Evolutionary conservation across 345 rosid species (phyloP).

Genomic region (Eucalyptus tenuipes): DNA sequence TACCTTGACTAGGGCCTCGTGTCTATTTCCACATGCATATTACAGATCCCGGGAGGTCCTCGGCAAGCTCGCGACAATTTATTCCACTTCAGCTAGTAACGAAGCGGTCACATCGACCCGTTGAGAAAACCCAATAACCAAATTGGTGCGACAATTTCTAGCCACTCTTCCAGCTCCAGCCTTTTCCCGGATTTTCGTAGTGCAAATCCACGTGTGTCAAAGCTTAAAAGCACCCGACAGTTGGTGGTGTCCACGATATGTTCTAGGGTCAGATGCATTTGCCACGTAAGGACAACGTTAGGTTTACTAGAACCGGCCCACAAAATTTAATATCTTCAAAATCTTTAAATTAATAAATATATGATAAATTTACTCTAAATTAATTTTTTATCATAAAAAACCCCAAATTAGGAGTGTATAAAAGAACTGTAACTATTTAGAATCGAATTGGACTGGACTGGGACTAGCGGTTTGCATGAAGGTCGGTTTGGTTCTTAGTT

Average conservation of each 20-base stretch:
- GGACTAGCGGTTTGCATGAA: too few relatives aligned
- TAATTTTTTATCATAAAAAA: too few relatives aligned
- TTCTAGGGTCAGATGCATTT: neutral
- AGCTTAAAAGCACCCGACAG: too few relatives aligned
- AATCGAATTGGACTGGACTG: rapidly evolving
- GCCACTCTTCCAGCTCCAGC: neutral
- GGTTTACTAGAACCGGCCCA: neutral
- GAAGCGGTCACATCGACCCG: neutral
- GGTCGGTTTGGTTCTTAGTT: rapidly evolving
- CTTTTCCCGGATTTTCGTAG: neutral
- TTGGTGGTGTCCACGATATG: neutral
- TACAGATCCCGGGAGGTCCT: too few relatives aligned
- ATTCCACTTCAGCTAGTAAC: too few relatives aligned
- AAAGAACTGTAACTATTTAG: too few relatives aligned
- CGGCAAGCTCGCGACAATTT: too few relatives aligned
- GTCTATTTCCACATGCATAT: neutral
- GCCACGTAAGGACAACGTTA: neutral
- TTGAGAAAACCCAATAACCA: neutral
- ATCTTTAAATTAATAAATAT: too few relatives aligned
- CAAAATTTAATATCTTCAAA: neutral
- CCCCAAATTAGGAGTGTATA: too few relatives aligned
- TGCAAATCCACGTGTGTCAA: neutral
- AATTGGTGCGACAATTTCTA: neutral
- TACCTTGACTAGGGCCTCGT: too few relatives aligned
- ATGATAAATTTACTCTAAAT: too few relatives aligned